phyloP scores from a whole-genome alignment of 192 early-diverging fungal species.

The Coemansia aciculifera region DNA sequence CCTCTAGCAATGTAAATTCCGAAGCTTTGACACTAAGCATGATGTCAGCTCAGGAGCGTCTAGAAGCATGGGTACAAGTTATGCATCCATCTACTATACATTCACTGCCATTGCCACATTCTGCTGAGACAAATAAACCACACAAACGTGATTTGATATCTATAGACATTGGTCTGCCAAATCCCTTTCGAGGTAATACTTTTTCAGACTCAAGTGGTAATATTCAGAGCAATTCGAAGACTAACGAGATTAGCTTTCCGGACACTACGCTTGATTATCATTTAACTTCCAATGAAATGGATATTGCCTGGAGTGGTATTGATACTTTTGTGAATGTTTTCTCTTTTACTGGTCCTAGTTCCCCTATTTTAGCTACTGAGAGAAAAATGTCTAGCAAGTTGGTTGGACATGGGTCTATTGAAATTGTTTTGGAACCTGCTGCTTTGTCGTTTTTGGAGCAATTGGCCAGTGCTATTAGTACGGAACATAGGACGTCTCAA shows the following conservation, averaged over 20 bases:
- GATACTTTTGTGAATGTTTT: neutral
- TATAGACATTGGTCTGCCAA: neutral
- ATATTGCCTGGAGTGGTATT: conserved; percentile 28
- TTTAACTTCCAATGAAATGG: neutral
- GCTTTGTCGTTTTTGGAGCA: neutral
- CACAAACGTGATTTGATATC: conserved; percentile 14
- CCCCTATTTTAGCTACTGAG: neutral
- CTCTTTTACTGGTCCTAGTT: neutral
- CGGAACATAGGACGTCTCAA: neutral
- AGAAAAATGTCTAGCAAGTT: neutral
- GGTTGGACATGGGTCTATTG: neutral
- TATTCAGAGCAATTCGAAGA: neutral
- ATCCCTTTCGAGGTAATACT: conserved; percentile 9
- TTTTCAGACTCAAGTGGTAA: conserved; percentile 4
- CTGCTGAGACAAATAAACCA: neutral
- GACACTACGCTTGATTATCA: neutral
- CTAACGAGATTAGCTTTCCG: neutral
- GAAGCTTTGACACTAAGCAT: neutral
- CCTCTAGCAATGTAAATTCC: neutral
- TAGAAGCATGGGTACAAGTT: neutral
- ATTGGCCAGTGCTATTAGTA: neutral
- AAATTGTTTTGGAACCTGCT: neutral
- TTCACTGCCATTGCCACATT: neutral
- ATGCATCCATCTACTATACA: neutral
- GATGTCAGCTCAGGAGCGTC: neutral